A percentile compares a stretch with the other conserved stretches of the same genome.
These are phyloP conservation scores for Aschersonia sp. DNA, from an alignment of 2,329 filamentous ascomycete species.

Conservation along the genomic window DNA sequence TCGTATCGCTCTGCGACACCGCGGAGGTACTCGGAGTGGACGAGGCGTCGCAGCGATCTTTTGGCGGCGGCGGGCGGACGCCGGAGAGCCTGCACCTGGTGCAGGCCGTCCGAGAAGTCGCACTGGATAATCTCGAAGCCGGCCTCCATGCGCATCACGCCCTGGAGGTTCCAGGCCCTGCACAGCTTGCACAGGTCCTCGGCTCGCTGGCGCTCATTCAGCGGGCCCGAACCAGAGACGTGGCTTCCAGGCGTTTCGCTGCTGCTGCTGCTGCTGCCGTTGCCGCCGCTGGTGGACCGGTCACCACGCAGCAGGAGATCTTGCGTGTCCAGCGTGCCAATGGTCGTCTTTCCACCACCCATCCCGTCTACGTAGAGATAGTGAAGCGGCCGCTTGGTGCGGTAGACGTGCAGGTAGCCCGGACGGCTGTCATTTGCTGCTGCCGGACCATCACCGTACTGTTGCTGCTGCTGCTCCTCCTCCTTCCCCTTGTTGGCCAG, in stretches of 20 bases:
- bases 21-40: constrained; percentile 13
- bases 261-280: not conserved
- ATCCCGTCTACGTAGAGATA: constrained; percentile 46
- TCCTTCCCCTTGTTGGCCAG: too few relatives aligned
- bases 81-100: constrained; percentile 12
- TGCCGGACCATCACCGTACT: not conserved
- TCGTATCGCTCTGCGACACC: constrained; percentile 19
- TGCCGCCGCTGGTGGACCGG: not conserved
- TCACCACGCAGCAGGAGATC: constrained; percentile 29
- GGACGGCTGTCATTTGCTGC: not conserved
- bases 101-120: constrained; percentile 29
- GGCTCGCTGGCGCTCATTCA: constrained; percentile 19
- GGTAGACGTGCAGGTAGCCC: constrained; percentile 41
- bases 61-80: constrained; percentile 8
- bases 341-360: constrained; percentile 36
- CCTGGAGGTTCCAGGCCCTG: constrained; percentile 35
- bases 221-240: not conserved
- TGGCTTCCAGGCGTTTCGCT: not conserved
- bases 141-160: constrained; percentile 45
- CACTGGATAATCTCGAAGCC: constrained; percentile 53
- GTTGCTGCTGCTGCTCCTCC: not conserved
- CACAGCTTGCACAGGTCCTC: constrained; percentile 35
- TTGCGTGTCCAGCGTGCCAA: constrained; percentile 40
- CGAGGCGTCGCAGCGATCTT: not conserved
- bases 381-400: constrained; percentile 27